Evolutionary conservation across 306 rosid species (phyloP), one percentile per base, ranked within the genome.

Genomic region (Prunus campanulata): DNA sequence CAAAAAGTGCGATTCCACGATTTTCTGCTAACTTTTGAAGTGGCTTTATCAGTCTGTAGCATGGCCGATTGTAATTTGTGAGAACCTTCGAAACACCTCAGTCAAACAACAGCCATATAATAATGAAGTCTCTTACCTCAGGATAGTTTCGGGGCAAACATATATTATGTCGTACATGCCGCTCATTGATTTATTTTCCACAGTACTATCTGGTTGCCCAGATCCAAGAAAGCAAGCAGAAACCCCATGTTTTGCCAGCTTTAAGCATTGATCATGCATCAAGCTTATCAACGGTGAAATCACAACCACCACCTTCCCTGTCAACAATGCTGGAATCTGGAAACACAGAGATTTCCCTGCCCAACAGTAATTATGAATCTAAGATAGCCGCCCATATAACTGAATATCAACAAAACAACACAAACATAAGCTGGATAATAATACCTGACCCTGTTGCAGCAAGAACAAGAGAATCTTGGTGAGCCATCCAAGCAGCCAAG

Each of bases 161-260:
- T 94, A 94, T 27, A 94, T 71, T 67, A 94, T 88, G 83, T 82
- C 81, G 81, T 87, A 91, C 90, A 91, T 59, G 77, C 98, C 98
- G 64, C 74, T 82, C 95, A 94, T 86, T 44, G 98, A 97, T 84
- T 94, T 91, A 76, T 80, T 83, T 80, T 94, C 98, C 66, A 90
- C 89, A 47, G 98, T 78, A 75, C 82, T 77, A 76, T 94, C 98
- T 20, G 90, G 93, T 81, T 94, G 98, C 79, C 96, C 98, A 66
- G 98, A 94, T 30, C 98, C 97, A 78, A 91, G 98, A 90, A 94
- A 94, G 82, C 98, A 94, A 60, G 97, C 93, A 76, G 90, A 88
- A 74, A 94, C 72, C 44, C 96, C 92, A 61, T 89, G 91, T 65
- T 70, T 86, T 66, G 88, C 91, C 65, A 94, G 86, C 78, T 89